Conservation (phyloP, 345 rosid genomes). For the Microcos paniculata region DNA sequence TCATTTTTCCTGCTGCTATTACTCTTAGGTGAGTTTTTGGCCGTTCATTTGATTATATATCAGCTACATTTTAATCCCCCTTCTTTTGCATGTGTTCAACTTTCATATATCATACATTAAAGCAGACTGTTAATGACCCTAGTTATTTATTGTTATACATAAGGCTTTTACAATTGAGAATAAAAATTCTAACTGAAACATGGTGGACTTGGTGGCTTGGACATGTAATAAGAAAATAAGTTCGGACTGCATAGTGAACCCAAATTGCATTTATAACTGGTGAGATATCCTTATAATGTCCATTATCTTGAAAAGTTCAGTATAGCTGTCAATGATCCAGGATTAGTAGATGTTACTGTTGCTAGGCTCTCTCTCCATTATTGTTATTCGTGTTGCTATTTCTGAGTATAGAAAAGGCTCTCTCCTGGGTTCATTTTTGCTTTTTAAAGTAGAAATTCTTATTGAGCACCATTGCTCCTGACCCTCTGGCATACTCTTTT, state of each 20-base stretch:
- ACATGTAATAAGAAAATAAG: background rate
- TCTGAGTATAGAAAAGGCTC: background rate
- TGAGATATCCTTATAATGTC: background rate
- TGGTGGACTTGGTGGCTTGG: background rate
- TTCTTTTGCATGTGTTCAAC: background rate
- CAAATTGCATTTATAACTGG: background rate
- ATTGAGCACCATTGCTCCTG: background rate
- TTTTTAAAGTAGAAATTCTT: background rate
- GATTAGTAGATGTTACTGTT: background rate
- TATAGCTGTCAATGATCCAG: background rate
- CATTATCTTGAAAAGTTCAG: background rate
- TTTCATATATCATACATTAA: background rate
- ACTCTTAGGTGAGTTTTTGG: constrained; percentile 61
- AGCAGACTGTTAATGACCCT: background rate
- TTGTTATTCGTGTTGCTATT: background rate
- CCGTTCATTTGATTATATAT: background rate
- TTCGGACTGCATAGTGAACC: background rate
- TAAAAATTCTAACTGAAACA: background rate
- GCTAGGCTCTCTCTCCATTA: background rate
- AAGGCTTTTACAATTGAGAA: background rate
- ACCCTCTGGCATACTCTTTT: background rate
- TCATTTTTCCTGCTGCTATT: constrained; percentile 88
- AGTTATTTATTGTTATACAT: background rate
- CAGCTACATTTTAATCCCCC: background rate
- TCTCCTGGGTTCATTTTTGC: background rate